Evolutionary conservation across 2,329 filamentous ascomycete genomes (phyloP).

Genomic region (Herpotrichia juniperi): DNA sequence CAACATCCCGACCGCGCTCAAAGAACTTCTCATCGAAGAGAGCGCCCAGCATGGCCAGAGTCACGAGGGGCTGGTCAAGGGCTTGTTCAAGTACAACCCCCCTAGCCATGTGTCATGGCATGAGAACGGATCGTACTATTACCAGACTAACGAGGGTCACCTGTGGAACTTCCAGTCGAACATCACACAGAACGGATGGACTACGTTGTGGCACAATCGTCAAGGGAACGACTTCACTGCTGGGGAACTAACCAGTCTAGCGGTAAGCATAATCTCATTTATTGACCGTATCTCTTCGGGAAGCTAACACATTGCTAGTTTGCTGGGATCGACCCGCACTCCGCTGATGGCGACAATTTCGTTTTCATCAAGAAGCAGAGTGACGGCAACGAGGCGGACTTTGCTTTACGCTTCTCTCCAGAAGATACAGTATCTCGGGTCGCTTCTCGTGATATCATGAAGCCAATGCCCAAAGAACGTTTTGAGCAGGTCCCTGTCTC

Average conservation of each 20-base stretch:
- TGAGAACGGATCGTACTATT: constrained; percentile 25
- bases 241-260: constrained; percentile 18
- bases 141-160: constrained; percentile 12
- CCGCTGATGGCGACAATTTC: constrained; percentile 25
- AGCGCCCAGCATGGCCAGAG: background rate
- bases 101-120: constrained; percentile 26
- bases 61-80: constrained; percentile 3
- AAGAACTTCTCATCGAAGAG: background rate
- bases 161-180: constrained; percentile 17
- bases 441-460: background rate
- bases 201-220: constrained; percentile 19
- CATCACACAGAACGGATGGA: constrained; percentile 20
- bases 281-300: background rate
- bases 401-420: constrained; percentile 3
- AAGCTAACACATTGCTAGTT: constrained; percentile 15
- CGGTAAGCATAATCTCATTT: constrained; percentile 16
- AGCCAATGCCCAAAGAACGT: too few species aligned
- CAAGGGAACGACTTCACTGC: background rate
- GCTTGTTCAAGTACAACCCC: constrained; percentile 14
- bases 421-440: constrained; percentile 21
- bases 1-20: constrained; percentile 14
- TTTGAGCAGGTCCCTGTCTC: background rate
- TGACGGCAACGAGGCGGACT: constrained; percentile 5
- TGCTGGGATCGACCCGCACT: constrained; percentile 27
- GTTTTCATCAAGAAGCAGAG: constrained; percentile 32